A percentile compares a stretch with the other conserved stretches of the same genome.
Conservation (phyloP, 164 flowering plant species). For the Magnolia changhungtana region DNA sequence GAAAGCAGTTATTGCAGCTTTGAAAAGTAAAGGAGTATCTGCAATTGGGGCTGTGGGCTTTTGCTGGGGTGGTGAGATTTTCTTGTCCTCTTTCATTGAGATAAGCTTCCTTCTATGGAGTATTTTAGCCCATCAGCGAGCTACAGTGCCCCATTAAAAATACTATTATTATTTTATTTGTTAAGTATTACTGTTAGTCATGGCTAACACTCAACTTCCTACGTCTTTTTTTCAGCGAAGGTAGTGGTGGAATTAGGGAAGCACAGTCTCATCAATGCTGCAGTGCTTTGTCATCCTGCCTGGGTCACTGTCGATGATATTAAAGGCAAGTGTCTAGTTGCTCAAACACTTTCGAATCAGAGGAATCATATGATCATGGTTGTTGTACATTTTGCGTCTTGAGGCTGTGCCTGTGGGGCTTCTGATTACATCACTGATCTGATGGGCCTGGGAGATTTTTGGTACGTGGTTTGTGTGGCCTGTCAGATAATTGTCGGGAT, state of each 20-base stretch:
- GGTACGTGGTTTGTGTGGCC: not conserved
- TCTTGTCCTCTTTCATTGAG: not conserved
- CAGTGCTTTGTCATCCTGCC: slow-evolving; percentile 28
- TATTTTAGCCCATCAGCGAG: not conserved
- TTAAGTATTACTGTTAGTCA: not conserved
- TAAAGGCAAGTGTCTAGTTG: not conserved
- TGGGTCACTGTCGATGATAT: slow-evolving; percentile 5
- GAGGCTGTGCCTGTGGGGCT: not conserved
- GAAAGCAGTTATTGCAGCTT: slow-evolving; percentile 49
- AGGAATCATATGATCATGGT: not conserved
- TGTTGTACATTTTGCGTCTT: not conserved
- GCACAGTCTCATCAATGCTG: slow-evolving; percentile 51
- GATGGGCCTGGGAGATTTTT: no score
- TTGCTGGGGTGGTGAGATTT: slow-evolving; percentile 72
- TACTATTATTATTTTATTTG: not conserved
- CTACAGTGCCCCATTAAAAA: not conserved
- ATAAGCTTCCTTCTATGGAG: not conserved
- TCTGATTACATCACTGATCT: no score
- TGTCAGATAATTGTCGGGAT: not conserved
- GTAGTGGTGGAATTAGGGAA: slow-evolving; percentile 59
- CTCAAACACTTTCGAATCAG: not conserved
- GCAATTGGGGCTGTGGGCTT: slow-evolving; percentile 63
- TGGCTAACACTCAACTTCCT: not conserved
- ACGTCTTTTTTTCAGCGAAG: slow-evolving; percentile 42
- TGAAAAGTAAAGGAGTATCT: slow-evolving; percentile 48